A percentile compares a stretch with the other conserved stretches of the same genome.
Evolutionary conservation across 495 filamentous ascomycete genomes (phyloP).

Genomic region (Rusavskia elegans): DNA sequence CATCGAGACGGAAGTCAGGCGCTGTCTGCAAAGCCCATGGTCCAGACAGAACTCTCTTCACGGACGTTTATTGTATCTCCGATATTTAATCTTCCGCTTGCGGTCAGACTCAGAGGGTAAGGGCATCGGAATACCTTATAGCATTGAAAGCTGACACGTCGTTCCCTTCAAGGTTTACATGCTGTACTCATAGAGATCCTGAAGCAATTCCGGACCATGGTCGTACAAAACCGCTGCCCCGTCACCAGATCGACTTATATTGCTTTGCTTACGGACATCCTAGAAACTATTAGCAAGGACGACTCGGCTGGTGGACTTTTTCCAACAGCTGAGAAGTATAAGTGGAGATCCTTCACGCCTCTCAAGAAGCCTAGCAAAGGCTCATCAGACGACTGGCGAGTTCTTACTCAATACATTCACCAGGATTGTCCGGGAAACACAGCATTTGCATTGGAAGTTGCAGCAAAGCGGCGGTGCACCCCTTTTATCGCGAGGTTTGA

Average conservation of each 20-base stretch:
- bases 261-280: neutral
- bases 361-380: no score
- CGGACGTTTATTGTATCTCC: slow-evolving; percentile 35
- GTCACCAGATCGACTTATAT: neutral
- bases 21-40: slow-evolving; percentile 26
- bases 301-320: neutral
- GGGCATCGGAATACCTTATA: neutral
- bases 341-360: neutral
- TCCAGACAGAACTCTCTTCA: slow-evolving; percentile 48
- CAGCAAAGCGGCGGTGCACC: slow-evolving; percentile 12
- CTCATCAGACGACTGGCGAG: neutral
- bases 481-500: neutral
- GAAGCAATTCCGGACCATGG: neutral
- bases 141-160: neutral
- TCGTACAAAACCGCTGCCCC: neutral
- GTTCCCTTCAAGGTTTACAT: slow-evolving; percentile 1
- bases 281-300: neutral
- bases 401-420: slow-evolving; percentile 11
- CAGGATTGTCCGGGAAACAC: slow-evolving; percentile 20
- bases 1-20: slow-evolving; percentile 31
- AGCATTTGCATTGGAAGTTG: slow-evolving; percentile 25
- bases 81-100: slow-evolving; percentile 23
- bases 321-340: neutral
- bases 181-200: slow-evolving; percentile 1
- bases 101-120: slow-evolving; percentile 22